Percentiles rank a stretch among this genome's conserved stretches.
Evolutionary conservation across 2,329 filamentous ascomycete species (phyloP).

Genomic region (Gnomoniopsis sp.): DNA sequence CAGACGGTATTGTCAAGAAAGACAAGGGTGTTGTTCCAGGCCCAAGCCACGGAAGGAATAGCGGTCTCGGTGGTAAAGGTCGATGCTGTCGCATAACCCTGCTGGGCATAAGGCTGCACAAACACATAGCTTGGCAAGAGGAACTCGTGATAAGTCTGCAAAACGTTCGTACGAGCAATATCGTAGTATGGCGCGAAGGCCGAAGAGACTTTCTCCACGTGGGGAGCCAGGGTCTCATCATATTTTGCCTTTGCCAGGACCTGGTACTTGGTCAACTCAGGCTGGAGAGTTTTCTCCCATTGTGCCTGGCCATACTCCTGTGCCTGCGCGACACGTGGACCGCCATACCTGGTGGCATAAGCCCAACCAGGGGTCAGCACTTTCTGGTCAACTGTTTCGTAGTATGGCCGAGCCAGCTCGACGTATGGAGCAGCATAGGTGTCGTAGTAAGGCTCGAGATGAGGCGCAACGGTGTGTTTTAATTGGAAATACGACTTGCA

Average conservation of each 20-base stretch:
- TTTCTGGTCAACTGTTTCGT: conserved; percentile 55
- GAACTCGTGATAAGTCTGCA: conserved; percentile 68
- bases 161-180: conserved; percentile 57
- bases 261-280: conserved; percentile 67
- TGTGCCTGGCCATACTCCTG: conserved; percentile 64
- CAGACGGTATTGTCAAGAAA: conserved; percentile 77
- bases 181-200: conserved; percentile 70
- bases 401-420: conserved; percentile 73
- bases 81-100: conserved; percentile 64
- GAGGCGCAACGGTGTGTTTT: conserved; percentile 63
- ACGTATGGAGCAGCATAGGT: conserved; percentile 81
- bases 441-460: conserved; percentile 82
- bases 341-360: conserved; percentile 70
- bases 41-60: conserved; percentile 68
- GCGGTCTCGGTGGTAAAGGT: conserved; percentile 66
- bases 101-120: conserved; percentile 69
- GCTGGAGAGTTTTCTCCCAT: conserved; percentile 77
- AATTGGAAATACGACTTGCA: conserved; percentile 79
- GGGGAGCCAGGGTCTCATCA: conserved; percentile 65
- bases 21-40: conserved; percentile 63
- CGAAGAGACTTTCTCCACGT: conserved; percentile 61
- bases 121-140: conserved; percentile 72
- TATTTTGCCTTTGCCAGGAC: conserved; percentile 63
- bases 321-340: conserved; percentile 66
- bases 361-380: conserved; percentile 67